Evolutionary conservation across 2,329 filamentous ascomycete genomes (phyloP), one percentile per base, ranked within the genome.

Genomic region (Cladosporium sp.): DNA sequence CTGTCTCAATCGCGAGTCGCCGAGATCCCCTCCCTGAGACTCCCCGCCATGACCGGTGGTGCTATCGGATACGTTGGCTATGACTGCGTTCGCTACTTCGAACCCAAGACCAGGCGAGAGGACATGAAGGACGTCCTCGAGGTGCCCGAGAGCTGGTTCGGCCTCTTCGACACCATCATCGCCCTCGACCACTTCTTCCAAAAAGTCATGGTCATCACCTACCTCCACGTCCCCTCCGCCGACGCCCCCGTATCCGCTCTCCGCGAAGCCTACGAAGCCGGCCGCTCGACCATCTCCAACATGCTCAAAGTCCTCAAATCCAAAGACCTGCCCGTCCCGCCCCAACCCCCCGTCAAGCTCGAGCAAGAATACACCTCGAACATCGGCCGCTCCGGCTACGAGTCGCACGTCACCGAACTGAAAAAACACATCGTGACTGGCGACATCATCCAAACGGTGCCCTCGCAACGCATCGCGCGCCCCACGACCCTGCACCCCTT

Each of bases 1-100:
- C 80, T 99, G 39, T 79, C 83, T 15, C 78, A 87, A 64, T 86
- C 84, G 68, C 81, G 88, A 20, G 88, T 96, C 56, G 87, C 90
- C 29, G 81, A 88, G 36, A 82, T 99, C 3, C 91, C 93, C 0
- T 88, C 85, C 1, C 74, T 97, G 63, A 81, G 80, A 61, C 78
- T 99, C 32, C 93, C 93, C 45, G 88, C 89, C 20, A 75, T 99
- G 72, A 89, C 88, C 0, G 93, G 91, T 36, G 93, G 93, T 43
- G 93, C 91, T 11, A 89, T 99, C 62, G 93, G 93, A 53, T 99
- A 97, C 68, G 89, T 97, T 5, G 91, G 91, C 47, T 99, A 99
- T 66, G 93, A 99, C 68, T 99, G 93, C 69, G 89, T 99, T 62
- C 85, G 86, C 65, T 97, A 97, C 72, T 99, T 99, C 61, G 93